Evolutionary conservation across 192 early-diverging fungal species (phyloP).

Genomic region (Geosiphon pyriformis): DNA sequence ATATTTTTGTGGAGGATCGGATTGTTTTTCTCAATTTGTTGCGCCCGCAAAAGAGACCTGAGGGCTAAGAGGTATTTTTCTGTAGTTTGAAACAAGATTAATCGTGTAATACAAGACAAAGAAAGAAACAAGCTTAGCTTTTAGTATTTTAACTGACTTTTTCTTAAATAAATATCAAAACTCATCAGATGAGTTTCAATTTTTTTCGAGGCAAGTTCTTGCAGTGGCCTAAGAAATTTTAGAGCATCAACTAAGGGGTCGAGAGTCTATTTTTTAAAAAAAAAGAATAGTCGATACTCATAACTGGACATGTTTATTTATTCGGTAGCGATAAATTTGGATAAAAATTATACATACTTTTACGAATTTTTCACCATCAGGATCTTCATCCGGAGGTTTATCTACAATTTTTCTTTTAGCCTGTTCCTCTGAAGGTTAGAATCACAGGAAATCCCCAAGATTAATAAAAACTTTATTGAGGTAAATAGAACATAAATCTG

Average conservation of each 20-base stretch:
- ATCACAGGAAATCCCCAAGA: background rate
- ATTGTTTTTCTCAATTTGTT: conserved; percentile 38
- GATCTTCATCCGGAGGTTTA: conserved; percentile 56
- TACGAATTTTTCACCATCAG: conserved; percentile 60
- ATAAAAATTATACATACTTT: conserved; percentile 13
- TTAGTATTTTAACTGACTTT: conserved; percentile 37
- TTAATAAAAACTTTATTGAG: background rate
- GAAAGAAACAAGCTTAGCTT: background rate
- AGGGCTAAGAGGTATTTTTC: conserved; percentile 66
- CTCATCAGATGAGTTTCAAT: conserved; percentile 62
- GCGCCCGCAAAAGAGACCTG: conserved; percentile 48
- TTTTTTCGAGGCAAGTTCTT: conserved; percentile 44
- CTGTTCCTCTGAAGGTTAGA: conserved; percentile 37
- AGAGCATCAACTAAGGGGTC: conserved; percentile 71
- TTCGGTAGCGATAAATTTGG: background rate
- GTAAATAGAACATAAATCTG: background rate
- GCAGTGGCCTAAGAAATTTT: conserved; percentile 70
- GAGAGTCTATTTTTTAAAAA: conserved; percentile 46
- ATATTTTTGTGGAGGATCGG: conserved; percentile 41
- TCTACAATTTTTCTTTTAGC: conserved; percentile 44
- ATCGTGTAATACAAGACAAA: conserved; percentile 3
- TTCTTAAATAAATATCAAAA: conserved; percentile 61
- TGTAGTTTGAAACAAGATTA: conserved; percentile 13
- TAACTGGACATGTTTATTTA: background rate
- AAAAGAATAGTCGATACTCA: background rate